A percentile compares a stretch with the other conserved stretches of the same genome.
Evolutionary conservation across 73 alveolate genomes (phyloP).

Genomic region (Paramecium caudatum): DNA sequence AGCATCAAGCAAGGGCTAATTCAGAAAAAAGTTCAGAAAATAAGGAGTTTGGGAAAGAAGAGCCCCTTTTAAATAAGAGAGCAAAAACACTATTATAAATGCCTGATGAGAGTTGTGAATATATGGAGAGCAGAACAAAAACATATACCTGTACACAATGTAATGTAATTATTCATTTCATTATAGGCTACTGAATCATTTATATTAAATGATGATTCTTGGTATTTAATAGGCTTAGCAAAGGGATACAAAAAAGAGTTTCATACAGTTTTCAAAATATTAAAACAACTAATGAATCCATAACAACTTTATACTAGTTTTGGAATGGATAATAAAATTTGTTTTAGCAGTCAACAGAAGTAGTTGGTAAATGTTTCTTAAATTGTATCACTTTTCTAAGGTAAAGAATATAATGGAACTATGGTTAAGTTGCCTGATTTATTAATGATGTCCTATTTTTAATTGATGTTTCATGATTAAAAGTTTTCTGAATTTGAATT

Average conservation of each 20-base stretch:
- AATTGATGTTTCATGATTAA: background rate
- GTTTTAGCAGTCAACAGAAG: constrained; percentile 23
- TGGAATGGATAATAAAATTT: constrained; percentile 14
- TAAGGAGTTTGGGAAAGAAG: constrained; percentile 51
- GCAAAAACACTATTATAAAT: constrained; percentile 21
- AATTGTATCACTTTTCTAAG: background rate
- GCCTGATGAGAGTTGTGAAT: background rate
- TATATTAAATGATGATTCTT: constrained; percentile 37
- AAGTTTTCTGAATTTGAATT: constrained; percentile 17
- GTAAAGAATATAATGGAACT: background rate
- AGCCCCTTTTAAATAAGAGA: constrained; percentile 27
- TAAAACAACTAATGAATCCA: constrained; percentile 26
- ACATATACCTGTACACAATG: constrained; percentile 31
- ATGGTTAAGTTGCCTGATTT: constrained; percentile 5
- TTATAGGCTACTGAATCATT: constrained; percentile 11
- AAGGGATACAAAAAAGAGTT: constrained; percentile 64
- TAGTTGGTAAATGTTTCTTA: background rate
- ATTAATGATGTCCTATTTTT: constrained; percentile 22
- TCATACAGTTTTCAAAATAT: constrained; percentile 14
- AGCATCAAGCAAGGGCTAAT: constrained; percentile 21
- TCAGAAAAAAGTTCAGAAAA: constrained; percentile 57
- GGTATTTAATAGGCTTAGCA: constrained; percentile 67
- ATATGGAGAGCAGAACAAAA: constrained; percentile 34
- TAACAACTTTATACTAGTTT: constrained; percentile 54
- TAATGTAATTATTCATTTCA: constrained; percentile 13